phyloP scores from a whole-genome alignment of 2,329 filamentous ascomycete genomes.

The Pyricularia pennisetigena region DNA sequence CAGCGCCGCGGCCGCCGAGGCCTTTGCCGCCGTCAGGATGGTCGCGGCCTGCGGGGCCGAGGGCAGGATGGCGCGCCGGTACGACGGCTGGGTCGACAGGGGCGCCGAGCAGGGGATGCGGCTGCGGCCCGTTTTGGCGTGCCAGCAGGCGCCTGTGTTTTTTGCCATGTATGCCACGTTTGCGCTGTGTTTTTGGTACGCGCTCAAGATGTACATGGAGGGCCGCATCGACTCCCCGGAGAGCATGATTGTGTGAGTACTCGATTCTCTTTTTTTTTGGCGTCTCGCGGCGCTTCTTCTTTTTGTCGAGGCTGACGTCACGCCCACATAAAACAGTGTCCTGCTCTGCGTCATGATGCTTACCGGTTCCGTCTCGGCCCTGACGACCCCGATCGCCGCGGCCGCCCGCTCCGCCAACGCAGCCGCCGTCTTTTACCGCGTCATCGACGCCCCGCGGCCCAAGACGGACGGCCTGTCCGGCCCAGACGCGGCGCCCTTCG shows the following conservation, averaged over 20 bases:
- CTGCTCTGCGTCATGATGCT: constrained; percentile 49
- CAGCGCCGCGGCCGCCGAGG: constrained; percentile 48
- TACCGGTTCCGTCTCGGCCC: constrained; percentile 42
- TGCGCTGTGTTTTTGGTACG: constrained; percentile 53
- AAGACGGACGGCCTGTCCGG: constrained; percentile 25
- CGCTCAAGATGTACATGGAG: constrained; percentile 39
- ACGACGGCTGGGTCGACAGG: constrained; percentile 42
- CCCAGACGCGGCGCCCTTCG: constrained; percentile 30
- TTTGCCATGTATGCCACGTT: constrained; percentile 28
- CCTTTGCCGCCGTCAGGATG: constrained; percentile 48
- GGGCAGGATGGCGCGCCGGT: constrained; percentile 39
- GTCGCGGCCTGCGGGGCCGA: constrained; percentile 54
- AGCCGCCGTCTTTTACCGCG: constrained; percentile 44
- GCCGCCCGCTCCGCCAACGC: constrained; percentile 44
- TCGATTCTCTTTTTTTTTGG: too few species aligned
- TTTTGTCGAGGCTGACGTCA: too few species aligned
- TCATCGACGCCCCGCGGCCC: constrained; percentile 33
- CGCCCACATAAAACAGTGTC: too few species aligned
- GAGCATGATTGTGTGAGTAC: constrained; percentile 42
- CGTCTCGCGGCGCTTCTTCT: not conserved
- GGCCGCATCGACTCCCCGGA: constrained; percentile 37
- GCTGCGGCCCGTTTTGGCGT: constrained; percentile 18
- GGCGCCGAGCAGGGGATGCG: constrained; percentile 25
- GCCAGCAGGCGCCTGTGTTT: constrained; percentile 20
- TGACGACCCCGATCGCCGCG: constrained; percentile 45